phyloP scores from a whole-genome alignment of 2,329 filamentous ascomycete species.

The Cyphellophora attinorum region DNA sequence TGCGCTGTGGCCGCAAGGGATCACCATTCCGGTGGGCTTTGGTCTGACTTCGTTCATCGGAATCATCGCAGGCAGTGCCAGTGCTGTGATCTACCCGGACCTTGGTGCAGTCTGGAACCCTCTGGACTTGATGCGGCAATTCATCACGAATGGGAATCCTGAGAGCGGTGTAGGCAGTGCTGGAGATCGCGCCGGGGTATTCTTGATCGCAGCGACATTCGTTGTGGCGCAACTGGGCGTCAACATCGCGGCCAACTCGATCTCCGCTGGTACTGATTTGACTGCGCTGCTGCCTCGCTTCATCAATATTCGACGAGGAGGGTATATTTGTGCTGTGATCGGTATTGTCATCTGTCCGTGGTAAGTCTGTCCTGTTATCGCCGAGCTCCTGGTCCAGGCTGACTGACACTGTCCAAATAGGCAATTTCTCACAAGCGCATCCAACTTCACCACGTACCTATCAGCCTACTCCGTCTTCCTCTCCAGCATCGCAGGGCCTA shows the following conservation, averaged over 20 bases:
- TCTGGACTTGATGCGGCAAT: slow-evolving; percentile 29
- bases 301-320: slow-evolving; percentile 48
- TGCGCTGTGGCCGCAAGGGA: slow-evolving; percentile 17
- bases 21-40: slow-evolving; percentile 16
- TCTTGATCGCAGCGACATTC: slow-evolving; percentile 37
- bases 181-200: slow-evolving; percentile 32
- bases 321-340: slow-evolving; percentile 35
- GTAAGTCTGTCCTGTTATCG: too few species aligned
- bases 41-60: slow-evolving; percentile 24
- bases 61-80: slow-evolving; percentile 25
- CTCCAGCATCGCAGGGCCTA: slow-evolving; percentile 88
- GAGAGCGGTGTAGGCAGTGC: slow-evolving; percentile 24
- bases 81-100: slow-evolving; percentile 22
- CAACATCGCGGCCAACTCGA: slow-evolving; percentile 38
- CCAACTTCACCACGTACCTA: slow-evolving; percentile 64
- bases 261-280: slow-evolving; percentile 46
- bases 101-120: slow-evolving; percentile 34
- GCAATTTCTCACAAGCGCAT: slow-evolving; percentile 37
- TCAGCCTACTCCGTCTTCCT: slow-evolving; percentile 89
- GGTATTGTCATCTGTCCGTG: slow-evolving; percentile 41
- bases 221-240: slow-evolving; percentile 38
- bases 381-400: too few species aligned
- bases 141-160: slow-evolving; percentile 21
- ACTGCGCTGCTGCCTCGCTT: slow-evolving; percentile 43
- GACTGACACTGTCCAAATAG: too few species aligned